These are phyloP conservation scores for Cladosporium sp. DNA, from an alignment of 2,329 filamentous ascomycete genomes.

Conservation along the genomic window DNA sequence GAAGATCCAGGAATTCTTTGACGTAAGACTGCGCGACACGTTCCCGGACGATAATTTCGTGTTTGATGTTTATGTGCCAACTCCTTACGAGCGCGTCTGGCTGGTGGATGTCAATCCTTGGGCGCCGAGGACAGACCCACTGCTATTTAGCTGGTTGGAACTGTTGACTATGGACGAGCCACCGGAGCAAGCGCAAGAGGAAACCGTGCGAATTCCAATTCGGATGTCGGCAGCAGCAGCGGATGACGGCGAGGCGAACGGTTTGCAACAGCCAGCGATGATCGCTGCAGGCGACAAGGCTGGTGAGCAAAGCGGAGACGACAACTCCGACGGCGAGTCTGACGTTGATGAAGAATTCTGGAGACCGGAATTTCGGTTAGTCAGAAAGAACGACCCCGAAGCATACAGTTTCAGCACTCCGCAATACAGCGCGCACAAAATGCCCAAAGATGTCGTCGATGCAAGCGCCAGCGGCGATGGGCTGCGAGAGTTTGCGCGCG, in stretches of 20 bases:
- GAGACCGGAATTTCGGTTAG: slow-evolving; percentile 75
- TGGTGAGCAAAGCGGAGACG: slow-evolving; percentile 18
- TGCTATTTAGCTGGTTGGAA: slow-evolving; percentile 89
- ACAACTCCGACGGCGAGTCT: slow-evolving; percentile 37
- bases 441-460: slow-evolving; percentile 88
- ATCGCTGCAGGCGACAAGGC: slow-evolving; percentile 5
- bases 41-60: slow-evolving; percentile 84
- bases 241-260: not conserved
- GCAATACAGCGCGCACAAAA: slow-evolving; percentile 91
- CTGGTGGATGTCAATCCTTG: slow-evolving; percentile 95
- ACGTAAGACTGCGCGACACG: slow-evolving; percentile 67
- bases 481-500: slow-evolving; percentile 69
- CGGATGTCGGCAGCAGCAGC: not conserved
- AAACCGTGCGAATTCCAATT: slow-evolving; percentile 18
- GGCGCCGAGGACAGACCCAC: slow-evolving; percentile 82
- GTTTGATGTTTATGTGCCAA: slow-evolving; percentile 90
- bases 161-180: slow-evolving; percentile 71
- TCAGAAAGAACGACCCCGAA: slow-evolving; percentile 81
- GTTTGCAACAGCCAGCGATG: not conserved
- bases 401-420: slow-evolving; percentile 82
- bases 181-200: slow-evolving; percentile 33
- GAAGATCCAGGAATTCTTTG: slow-evolving; percentile 76
- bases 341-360: slow-evolving; percentile 58
- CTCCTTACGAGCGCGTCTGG: slow-evolving; percentile 71
- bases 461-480: slow-evolving; percentile 62